Base-by-base conservation (phyloP, 352 stramenopile genomes). In the Hyphochytrium catenoides region DNA sequence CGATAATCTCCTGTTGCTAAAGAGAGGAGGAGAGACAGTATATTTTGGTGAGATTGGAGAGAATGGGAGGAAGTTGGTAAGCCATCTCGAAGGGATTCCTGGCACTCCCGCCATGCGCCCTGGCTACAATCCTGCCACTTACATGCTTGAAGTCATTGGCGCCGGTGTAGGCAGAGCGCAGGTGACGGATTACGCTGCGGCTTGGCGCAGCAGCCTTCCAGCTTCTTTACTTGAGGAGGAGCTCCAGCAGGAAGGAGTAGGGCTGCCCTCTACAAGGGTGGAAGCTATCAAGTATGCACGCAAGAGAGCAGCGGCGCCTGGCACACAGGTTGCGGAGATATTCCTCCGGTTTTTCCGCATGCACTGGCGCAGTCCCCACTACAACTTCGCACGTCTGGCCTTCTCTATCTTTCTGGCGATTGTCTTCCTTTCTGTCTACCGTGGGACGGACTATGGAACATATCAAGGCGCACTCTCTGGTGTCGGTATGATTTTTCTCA, bases 281-380 rank as follows among this genome's bases (percentile, higher is more conserved):
- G 31, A 34, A 17, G 47, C 58, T 33, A 40, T 63, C 14, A 63
- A 43, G 18, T 75, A 61, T 25, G 37, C 34, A 8, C 44, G 39
- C 3, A 62, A 64, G 29, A 50, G 50, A 9, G 56, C 55, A 9
- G 53, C 55, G 5, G 55, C 23, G 7, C 41, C 48, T 25, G 25
- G 37, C 8, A 36, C 48, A 15, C 42, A 70, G 42, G 35, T 71
- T 20, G 16, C 41, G 42, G 49, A 62, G 45, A 31, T 84, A 12
- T 52, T 70, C 28, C 44, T 53, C 18, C 52, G 64, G 4, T 69
- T 69, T 21, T 57, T 66, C 32, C 67, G 47, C 41, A 65, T 74
- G 39, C 88, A 89, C 47, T 88, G 62, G 63, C 57, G 75, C 18
- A 78, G 58, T 8, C 72, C 74, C 26, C 62, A 58, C 27, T 92